Conservation (phyloP, 768 basidiomycete species). For the Mycena kentingensis region DNA sequence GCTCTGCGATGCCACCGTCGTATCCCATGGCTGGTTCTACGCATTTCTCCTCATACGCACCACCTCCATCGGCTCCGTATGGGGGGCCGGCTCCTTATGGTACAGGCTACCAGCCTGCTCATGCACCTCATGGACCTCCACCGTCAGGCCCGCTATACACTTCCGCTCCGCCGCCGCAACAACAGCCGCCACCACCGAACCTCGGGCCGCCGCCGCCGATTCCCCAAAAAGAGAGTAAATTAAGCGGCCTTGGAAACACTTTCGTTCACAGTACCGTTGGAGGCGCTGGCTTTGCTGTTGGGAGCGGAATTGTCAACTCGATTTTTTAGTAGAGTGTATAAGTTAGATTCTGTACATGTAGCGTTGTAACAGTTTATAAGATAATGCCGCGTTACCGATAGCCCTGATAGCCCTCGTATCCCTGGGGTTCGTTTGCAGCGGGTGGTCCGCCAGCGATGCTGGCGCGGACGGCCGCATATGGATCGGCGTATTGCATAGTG, state of each 20-base stretch:
- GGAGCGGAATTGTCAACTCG: constrained; percentile 47
- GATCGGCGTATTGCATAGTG: constrained; percentile 93
- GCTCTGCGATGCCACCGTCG: constrained; percentile 12
- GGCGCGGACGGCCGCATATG: constrained; percentile 80
- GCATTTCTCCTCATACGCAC: constrained; percentile 4
- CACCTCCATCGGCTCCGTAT: too few species aligned
- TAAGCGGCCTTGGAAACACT: constrained; percentile 26
- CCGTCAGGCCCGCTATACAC: background rate
- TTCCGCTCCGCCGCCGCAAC: background rate
- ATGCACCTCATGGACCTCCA: background rate
- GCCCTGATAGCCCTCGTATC: constrained; percentile 56
- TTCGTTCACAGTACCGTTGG: constrained; percentile 59
- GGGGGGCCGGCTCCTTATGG: too few species aligned
- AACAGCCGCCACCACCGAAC: constrained; percentile 29
- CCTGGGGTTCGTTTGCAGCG: constrained; percentile 42
- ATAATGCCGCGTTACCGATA: constrained; percentile 49
- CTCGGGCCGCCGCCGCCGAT: constrained; percentile 42
- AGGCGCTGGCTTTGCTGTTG: constrained; percentile 52
- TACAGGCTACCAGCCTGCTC: too few species aligned
- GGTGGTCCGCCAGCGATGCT: constrained; percentile 42
- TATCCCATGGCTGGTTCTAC: constrained; percentile 13
- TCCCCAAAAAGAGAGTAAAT: background rate
- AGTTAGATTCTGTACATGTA: constrained; percentile 1
- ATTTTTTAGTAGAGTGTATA: constrained; percentile 38
- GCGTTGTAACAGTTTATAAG: constrained; percentile 17